Evolutionary conservation across 306 rosid genomes (phyloP).

Genomic region (Quercus variabilis): DNA sequence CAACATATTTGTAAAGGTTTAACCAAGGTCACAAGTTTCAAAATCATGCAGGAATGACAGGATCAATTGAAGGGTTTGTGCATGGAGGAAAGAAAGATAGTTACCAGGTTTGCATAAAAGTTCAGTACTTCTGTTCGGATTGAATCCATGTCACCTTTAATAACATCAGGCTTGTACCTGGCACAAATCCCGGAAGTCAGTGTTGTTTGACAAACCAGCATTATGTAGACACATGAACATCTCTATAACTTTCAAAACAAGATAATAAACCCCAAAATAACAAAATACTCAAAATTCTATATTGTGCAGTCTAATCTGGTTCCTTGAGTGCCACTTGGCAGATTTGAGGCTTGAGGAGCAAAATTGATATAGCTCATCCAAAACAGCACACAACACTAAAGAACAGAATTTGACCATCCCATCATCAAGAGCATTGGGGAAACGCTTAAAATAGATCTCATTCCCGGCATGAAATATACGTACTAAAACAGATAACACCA

Average conservation of each 20-base stretch:
- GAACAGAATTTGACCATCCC: not conserved
- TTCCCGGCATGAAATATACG: not conserved
- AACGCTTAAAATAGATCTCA: not conserved
- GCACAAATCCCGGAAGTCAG: conserved; percentile 15
- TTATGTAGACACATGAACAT: conserved; percentile 5
- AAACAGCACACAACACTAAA: not conserved
- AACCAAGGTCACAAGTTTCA: not conserved
- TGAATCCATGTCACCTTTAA: conserved; percentile 96
- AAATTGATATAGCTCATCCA: not conserved
- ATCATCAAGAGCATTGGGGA: not conserved
- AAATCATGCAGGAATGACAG: not conserved
- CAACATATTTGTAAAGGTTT: not conserved
- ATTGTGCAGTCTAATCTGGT: not conserved
- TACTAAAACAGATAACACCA: not conserved
- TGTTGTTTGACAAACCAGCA: not conserved
- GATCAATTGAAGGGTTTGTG: not conserved
- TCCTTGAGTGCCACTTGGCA: not conserved
- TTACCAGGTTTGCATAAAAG: conserved; percentile 62
- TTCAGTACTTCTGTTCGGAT: conserved; percentile 69
- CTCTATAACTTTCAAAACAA: conserved; percentile 3
- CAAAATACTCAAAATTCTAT: not conserved
- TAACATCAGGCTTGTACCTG: conserved; percentile 90
- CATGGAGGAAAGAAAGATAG: not conserved
- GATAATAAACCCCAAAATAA: not conserved
- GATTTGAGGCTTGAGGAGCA: not conserved